phyloP scores from a whole-genome alignment of 805 yeast species.

The Nakazawaea ishiwadae region DNA sequence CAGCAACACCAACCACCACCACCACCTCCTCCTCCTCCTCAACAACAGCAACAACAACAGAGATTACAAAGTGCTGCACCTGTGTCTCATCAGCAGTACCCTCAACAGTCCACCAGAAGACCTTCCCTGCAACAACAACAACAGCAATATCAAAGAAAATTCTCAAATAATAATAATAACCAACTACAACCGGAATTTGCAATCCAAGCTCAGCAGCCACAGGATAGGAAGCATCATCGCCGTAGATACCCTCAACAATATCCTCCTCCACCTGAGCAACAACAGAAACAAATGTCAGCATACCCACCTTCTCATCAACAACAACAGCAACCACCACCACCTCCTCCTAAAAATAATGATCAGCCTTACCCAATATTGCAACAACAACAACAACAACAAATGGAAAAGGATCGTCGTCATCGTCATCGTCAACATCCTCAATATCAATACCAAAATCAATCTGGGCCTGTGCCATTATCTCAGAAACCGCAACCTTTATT shows the following conservation, averaged over 20 bases:
- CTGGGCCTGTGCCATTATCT: background rate
- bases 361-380: too few relatives aligned
- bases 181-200: background rate
- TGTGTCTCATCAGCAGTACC: constrained; percentile 4
- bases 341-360: too few relatives aligned
- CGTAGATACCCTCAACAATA: constrained; percentile 10
- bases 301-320: constrained; percentile 3
- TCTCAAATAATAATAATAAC: background rate
- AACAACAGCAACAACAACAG: constrained; percentile 8
- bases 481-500: constrained; percentile 5
- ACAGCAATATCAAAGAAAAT: constrained; percentile 8
- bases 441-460: constrained; percentile 2
- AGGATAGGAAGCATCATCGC: constrained; percentile 8
- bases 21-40: constrained; percentile 15
- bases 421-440: constrained; percentile 7
- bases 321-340: too few relatives aligned
- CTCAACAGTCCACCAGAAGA: constrained; percentile 8
- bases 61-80: constrained; percentile 1
- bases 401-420: background rate
- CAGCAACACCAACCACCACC: constrained; percentile 14
- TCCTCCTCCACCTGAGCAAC: constrained; percentile 11
- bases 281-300: constrained; percentile 9
- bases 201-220: background rate
- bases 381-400: constrained; percentile 10
- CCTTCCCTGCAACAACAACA: constrained; percentile 2